These are phyloP conservation scores for Lachancea meyersii DNA, from an alignment of 805 yeast species.

Conservation along the genomic window DNA sequence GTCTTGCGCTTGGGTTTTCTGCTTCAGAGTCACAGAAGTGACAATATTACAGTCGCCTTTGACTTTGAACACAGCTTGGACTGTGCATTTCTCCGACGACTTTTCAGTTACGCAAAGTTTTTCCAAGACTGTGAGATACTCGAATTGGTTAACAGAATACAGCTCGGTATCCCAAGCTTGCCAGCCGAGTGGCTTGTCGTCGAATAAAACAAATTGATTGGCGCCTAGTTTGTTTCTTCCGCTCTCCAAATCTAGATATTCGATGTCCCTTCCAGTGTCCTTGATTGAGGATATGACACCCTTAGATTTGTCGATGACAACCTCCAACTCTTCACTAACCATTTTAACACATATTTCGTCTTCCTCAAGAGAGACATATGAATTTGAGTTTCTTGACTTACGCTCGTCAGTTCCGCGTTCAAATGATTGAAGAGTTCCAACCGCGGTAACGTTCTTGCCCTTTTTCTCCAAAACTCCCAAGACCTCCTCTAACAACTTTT, in stretches of 20 bases:
- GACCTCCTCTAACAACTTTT: slow-evolving; percentile 47
- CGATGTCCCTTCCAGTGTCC: slow-evolving; percentile 54
- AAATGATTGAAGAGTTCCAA: slow-evolving; percentile 1
- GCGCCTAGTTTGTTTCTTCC: slow-evolving; percentile 60
- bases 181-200: slow-evolving; percentile 85
- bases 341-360: slow-evolving; percentile 43
- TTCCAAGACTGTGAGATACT: slow-evolving; percentile 37
- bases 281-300: slow-evolving; percentile 57
- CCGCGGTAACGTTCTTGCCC: slow-evolving; percentile 4
- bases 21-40: slow-evolving; percentile 61
- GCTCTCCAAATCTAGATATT: slow-evolving; percentile 54
- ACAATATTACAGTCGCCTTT: slow-evolving; percentile 52
- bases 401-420: background rate
- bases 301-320: slow-evolving; percentile 47
- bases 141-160: slow-evolving; percentile 69
- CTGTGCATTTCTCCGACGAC: slow-evolving; percentile 51
- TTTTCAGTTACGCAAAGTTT: slow-evolving; percentile 34
- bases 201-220: slow-evolving; percentile 73
- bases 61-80: slow-evolving; percentile 56
- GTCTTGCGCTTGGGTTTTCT: slow-evolving; percentile 35
- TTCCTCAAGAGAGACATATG: slow-evolving; percentile 9
- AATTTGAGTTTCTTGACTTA: background rate
- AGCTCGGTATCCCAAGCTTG: slow-evolving; percentile 98
- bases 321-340: slow-evolving; percentile 56
- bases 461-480: slow-evolving; percentile 37